Conservation (phyloP, 179 eudicot species). For the Silene vulgaris region DNA sequence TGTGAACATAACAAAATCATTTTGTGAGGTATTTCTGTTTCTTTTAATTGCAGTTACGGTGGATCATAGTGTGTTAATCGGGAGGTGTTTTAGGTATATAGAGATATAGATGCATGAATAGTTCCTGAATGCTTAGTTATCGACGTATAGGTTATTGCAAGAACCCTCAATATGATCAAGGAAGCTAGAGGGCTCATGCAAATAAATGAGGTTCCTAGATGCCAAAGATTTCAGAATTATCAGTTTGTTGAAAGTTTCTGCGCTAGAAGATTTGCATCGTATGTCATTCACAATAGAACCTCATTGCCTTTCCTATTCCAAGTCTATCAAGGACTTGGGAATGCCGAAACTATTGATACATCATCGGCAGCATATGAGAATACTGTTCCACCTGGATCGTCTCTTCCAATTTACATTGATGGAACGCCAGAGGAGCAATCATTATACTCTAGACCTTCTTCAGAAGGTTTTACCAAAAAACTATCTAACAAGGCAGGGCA, state of each 20-base stretch:
- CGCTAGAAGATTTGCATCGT: constrained; percentile 73
- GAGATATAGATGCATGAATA: neutral
- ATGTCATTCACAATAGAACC: constrained; percentile 72
- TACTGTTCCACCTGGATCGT: constrained; percentile 55
- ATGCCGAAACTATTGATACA: constrained; percentile 41
- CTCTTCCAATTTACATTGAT: constrained; percentile 65
- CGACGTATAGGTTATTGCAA: constrained; percentile 52
- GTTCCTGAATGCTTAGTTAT: constrained; percentile 9
- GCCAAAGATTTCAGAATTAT: constrained; percentile 37
- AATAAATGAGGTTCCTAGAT: constrained; percentile 35
- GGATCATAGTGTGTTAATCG: neutral
- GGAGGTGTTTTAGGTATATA: neutral
- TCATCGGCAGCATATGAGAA: constrained; percentile 40
- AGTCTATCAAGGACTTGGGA: constrained; percentile 49
- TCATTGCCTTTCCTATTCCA: constrained; percentile 66
- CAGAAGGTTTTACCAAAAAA: constrained; percentile 62
- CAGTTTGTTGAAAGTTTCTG: constrained; percentile 40
- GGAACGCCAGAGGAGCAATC: constrained; percentile 65
- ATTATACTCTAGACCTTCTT: constrained; percentile 43
- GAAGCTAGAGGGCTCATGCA: constrained; percentile 55
- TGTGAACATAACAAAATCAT: constrained; percentile 68
- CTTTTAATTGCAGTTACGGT: neutral
- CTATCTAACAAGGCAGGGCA: constrained; percentile 54
- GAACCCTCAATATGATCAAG: constrained; percentile 66
- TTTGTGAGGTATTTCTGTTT: constrained; percentile 54